Evolutionary conservation across 805 yeast species (phyloP).

Genomic region (Ogataea pilisensis): DNA sequence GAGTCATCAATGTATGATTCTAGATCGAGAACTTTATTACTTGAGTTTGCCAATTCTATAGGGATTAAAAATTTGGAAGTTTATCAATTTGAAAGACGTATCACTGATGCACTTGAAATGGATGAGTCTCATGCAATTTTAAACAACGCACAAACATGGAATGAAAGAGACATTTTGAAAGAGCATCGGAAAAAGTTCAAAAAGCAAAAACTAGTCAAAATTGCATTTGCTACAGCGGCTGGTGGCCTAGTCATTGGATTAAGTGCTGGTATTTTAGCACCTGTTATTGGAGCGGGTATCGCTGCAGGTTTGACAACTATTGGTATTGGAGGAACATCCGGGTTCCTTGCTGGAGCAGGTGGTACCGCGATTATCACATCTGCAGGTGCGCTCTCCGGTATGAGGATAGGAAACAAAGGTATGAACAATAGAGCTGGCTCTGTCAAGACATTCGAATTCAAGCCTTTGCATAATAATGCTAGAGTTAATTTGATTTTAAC

Average conservation of each 20-base stretch:
- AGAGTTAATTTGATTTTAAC: constrained; percentile 84
- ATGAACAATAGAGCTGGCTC: constrained; percentile 86
- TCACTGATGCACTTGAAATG: constrained; percentile 85
- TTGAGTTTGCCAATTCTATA: constrained; percentile 60
- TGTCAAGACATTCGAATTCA: constrained; percentile 89
- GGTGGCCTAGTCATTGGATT: constrained; percentile 93
- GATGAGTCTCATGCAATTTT: constrained; percentile 43
- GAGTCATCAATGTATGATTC: constrained; percentile 87
- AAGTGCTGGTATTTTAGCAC: constrained; percentile 93
- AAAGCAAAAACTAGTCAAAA: constrained; percentile 70
- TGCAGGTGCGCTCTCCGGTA: constrained; percentile 88
- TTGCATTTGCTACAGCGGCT: constrained; percentile 94
- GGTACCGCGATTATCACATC: constrained; percentile 94
- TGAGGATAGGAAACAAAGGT: constrained; percentile 79
- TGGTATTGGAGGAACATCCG: constrained; percentile 90
- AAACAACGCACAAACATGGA: constrained; percentile 54
- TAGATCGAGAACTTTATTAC: constrained; percentile 76
- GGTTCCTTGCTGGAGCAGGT: constrained; percentile 93
- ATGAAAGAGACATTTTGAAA: constrained; percentile 64
- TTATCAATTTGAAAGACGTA: constrained; percentile 82
- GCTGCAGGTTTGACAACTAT: constrained; percentile 96
- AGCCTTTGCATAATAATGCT: constrained; percentile 87
- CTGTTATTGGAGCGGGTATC: constrained; percentile 96
- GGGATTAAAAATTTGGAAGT: constrained; percentile 64
- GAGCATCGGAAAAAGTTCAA: constrained; percentile 63